Base-by-base conservation (phyloP, 371 early-diverging fungal genomes). In the Mucor sp. region DNA sequence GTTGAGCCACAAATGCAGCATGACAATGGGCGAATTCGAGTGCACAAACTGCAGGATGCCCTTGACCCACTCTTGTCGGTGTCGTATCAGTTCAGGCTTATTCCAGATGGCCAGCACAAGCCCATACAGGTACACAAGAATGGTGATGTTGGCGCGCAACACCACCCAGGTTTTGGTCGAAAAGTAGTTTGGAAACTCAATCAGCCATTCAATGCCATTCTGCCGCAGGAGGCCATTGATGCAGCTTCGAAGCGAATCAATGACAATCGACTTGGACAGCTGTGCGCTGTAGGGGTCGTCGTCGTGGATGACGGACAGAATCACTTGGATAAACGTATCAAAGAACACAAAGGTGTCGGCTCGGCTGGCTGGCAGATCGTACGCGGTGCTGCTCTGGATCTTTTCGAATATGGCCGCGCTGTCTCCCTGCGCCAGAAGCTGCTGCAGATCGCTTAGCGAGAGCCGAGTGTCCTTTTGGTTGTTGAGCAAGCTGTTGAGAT, bases 51-150 rank as follows among this genome's bases (percentile, higher is more conserved):
- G 67, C 12, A 71, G 43, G 6, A 78, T 58, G 6, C 71, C 66
- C 14, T 37, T 6, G 4, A 65, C 57, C 74, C 75, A 76, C 14
- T 60, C 66, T 1, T 57, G 37, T 9, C 61, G 39, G 3, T 48
- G 21, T 21, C 56, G 23, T 11, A 28, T 33, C 3, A 23, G 27
- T 0, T 67, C 70, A n/a, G 53, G 66, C 17, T 69, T 58, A 12
- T 65, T 66, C 4, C 43, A 62, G n/a, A 68, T 19, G 0, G 75
- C 74, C n/a, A 81, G 44, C 0, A 73, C 73, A 33, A 81, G 55
- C 0, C 79, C 79, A 47, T 81, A 81, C 3, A 81, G 47, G 37
- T 76, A 78, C 1, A 78, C 62, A 11, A 78, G 68, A 35, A 81
- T 68, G 0, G 72, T 69, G 15, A 53, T 64, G 30, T 78, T 76